These are phyloP conservation scores for Pythium phragmitis DNA, from an alignment of 352 stramenopile genomes.

Conservation along the genomic window DNA sequence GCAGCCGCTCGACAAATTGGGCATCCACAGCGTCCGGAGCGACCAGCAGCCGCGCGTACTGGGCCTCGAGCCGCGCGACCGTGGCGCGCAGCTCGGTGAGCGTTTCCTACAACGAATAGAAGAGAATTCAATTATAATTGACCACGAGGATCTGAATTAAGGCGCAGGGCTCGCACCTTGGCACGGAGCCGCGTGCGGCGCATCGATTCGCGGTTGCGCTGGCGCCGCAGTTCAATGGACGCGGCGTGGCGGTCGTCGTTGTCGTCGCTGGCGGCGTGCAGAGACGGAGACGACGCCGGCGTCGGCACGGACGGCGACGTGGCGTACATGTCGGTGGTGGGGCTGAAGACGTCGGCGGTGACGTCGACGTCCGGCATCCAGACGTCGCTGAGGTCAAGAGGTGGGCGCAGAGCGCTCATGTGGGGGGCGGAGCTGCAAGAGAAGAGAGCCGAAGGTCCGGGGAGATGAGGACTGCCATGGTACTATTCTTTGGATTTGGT, in stretches of 20 bases:
- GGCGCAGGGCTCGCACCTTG: conserved; percentile 16
- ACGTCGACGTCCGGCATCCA: background rate
- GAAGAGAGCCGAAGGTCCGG: background rate
- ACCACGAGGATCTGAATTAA: background rate
- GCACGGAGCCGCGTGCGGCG: conserved; percentile 29
- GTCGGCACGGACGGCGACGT: background rate
- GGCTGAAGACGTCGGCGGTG: conserved; percentile 16
- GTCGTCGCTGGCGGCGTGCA: conserved; percentile 7
- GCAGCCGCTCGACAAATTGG: conserved; percentile 15
- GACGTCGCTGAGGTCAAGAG: background rate
- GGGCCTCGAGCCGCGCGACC: conserved; percentile 23
- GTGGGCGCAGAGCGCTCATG: background rate
- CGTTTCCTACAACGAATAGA: conserved; percentile 17
- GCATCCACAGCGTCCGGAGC: conserved; percentile 1
- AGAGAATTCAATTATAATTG: background rate
- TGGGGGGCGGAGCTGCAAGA: background rate
- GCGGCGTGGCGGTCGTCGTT: conserved; percentile 5
- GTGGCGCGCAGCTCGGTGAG: conserved; percentile 29
- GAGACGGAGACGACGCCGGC: conserved; percentile 3
- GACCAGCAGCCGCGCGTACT: conserved; percentile 24
- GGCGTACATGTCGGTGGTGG: conserved; percentile 27
- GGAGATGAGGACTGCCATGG: background rate
- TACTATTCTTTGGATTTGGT: background rate
- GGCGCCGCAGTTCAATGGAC: conserved; percentile 20
- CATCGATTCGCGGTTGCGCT: conserved; percentile 41